Evolutionary conservation across 1,284 basidiomycete genomes (phyloP), one percentile per base, ranked within the genome.

Genomic region (Lignosus rhinocerotis): DNA sequence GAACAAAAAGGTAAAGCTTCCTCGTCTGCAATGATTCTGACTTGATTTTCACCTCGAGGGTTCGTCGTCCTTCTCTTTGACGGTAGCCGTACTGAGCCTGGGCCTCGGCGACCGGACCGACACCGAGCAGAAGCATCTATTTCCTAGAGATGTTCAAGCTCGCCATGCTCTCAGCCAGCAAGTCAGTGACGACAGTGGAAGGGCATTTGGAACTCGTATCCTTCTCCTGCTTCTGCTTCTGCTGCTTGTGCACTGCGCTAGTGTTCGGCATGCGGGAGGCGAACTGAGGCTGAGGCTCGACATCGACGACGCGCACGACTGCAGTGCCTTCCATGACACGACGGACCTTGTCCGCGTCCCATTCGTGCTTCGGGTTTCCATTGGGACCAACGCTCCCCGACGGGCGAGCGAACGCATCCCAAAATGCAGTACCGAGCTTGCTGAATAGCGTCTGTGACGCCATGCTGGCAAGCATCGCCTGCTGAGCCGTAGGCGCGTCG

Each of bases 301-400:
- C 76, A 70, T 92, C 90, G 62, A 92, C 90, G 59, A 92, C 80
- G 51, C 78, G 76, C 56, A 92, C 76, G 39, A 91, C 86, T 0
- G 90, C 90, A 61, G 82, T 86, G 52, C 90, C 90, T 62, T 92
- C 90, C 64, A 92, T 76, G 33, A 92, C 87, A 62, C 80, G 82
- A 63, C 85, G 76, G 3, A 92, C 88, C 74, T 92, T 92, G 59
- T 92, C 89, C 55, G 82, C 79, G 67, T 92, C 90, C 83, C 82
- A 85, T 45, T 75, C 72, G 65, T 65, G 45, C 69, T 58, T 51
- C 62, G 42, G 46, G 71, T 53, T 9, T 59, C 11, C 42, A 75
- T 63, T 43, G 69, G 57, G 31, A 69, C 61, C 19, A 67, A 51
- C 43, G 0, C 34, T 2, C 4, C 65, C 30, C 65, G 66, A 51